A percentile compares a stretch with the other conserved stretches of the same genome.
Evolutionary conservation across 768 basidiomycete species (phyloP).

Genomic region (Mycena galericulata): DNA sequence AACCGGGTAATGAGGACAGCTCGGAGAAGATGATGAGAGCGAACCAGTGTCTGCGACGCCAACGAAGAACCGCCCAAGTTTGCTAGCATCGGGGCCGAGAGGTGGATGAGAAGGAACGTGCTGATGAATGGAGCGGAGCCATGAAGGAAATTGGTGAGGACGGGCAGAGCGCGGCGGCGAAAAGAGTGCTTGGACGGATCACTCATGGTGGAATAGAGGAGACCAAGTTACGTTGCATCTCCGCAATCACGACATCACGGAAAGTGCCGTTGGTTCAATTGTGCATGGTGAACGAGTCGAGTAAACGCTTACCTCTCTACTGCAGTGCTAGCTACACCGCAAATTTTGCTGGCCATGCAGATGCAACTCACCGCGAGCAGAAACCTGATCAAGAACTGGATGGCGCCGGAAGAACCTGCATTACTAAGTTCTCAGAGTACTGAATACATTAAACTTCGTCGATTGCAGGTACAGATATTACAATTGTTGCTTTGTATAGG

Average conservation of each 20-base stretch:
- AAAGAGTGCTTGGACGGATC: constrained; percentile 14
- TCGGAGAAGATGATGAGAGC: constrained; percentile 35
- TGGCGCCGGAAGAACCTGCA: too few species aligned
- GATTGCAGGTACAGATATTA: background rate
- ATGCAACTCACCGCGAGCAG: too few species aligned
- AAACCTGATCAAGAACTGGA: too few species aligned
- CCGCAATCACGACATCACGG: too few species aligned
- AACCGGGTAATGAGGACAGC: background rate
- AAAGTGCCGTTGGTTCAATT: too few species aligned
- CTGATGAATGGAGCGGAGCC: constrained; percentile 81
- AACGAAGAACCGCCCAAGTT: constrained; percentile 75
- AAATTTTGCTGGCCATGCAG: too few species aligned
- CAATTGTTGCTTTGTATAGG: background rate
- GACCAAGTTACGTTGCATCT: background rate
- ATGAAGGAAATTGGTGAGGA: constrained; percentile 71
- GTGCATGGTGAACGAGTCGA: too few species aligned
- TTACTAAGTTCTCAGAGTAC: too few species aligned
- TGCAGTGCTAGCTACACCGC: too few species aligned
- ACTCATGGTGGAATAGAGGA: constrained; percentile 8
- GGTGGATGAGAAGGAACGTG: constrained; percentile 83
- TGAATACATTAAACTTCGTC: background rate
- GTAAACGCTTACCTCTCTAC: too few species aligned
- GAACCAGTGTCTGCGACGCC: constrained; percentile 82
- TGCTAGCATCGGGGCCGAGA: constrained; percentile 80
- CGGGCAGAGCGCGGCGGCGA: constrained; percentile 21